These are phyloP conservation scores for Xylaria sp. DNA, from an alignment of 2,329 filamentous ascomycete species.

Conservation along the genomic window DNA sequence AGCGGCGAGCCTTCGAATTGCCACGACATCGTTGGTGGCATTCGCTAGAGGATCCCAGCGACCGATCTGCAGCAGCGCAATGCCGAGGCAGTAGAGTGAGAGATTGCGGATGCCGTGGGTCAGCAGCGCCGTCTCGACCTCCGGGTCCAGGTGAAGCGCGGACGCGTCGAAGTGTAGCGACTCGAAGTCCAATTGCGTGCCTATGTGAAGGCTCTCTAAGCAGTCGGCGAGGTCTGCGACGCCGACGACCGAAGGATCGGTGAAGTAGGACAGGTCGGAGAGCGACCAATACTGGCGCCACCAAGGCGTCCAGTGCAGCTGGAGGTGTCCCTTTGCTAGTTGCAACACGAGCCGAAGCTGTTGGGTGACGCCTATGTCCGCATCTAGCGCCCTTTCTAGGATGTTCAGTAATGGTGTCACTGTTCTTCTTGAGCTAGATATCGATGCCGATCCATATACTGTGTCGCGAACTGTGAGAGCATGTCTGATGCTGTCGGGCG, in stretches of 20 bases:
- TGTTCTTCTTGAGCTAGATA: neutral
- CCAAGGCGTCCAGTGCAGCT: slow-evolving; percentile 1
- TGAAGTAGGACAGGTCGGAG: slow-evolving; percentile 2
- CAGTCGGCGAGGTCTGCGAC: neutral
- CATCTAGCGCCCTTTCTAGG: neutral
- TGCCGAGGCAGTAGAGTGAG: slow-evolving; percentile 45
- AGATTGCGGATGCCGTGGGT: slow-evolving; percentile 39
- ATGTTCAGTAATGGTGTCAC: neutral
- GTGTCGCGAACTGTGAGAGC: neutral
- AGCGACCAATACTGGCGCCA: slow-evolving; percentile 4
- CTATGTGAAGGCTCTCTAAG: neutral
- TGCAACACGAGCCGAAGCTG: neutral
- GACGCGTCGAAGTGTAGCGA: neutral
- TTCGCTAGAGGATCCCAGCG: slow-evolving; percentile 35
- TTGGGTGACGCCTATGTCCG: slow-evolving; percentile 3
- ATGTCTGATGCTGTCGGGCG: neutral
- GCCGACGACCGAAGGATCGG: neutral
- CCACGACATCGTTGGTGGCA: slow-evolving; percentile 39
- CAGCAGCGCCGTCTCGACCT: neutral
- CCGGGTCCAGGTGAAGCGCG: neutral
- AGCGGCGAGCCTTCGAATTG: slow-evolving; percentile 37
- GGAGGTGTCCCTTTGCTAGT: neutral
- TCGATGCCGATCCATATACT: neutral
- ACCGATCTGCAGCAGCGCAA: slow-evolving; percentile 45
- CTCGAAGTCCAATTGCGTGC: neutral